Conservation (phyloP, 2,329 filamentous ascomycete genomes). For the Polytolypa hystricis region DNA sequence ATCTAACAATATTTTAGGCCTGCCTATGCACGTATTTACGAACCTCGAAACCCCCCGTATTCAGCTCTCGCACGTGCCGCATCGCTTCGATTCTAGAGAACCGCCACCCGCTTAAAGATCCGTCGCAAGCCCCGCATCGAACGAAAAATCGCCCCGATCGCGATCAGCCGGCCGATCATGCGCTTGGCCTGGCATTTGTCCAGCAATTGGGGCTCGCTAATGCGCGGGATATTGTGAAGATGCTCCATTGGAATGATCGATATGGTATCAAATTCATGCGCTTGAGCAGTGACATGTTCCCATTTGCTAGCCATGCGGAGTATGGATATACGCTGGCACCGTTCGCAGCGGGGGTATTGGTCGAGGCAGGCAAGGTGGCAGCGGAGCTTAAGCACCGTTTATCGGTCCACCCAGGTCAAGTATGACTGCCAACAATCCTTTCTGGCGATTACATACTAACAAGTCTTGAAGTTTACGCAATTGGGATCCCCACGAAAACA, state of each 20-base stretch:
- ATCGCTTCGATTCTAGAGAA: conserved; percentile 86
- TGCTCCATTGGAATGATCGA: conserved; percentile 83
- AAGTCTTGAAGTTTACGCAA: conserved; percentile 59
- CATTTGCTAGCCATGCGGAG: conserved; percentile 79
- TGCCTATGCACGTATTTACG: conserved; percentile 90
- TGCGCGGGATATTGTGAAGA: conserved; percentile 69
- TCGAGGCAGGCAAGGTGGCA: conserved; percentile 64
- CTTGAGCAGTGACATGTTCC: conserved; percentile 92
- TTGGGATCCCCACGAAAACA: conserved; percentile 69
- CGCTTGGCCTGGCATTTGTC: conserved; percentile 63
- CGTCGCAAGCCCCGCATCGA: conserved; percentile 63
- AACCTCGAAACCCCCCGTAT: conserved; percentile 68
- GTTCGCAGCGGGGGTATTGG: conserved; percentile 69
- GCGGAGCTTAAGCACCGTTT: conserved; percentile 71
- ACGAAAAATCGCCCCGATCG: conserved; percentile 81
- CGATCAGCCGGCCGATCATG: conserved; percentile 52
- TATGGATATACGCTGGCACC: conserved; percentile 77
- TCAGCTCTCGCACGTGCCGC: conserved; percentile 81
- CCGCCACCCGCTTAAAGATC: conserved; percentile 66
- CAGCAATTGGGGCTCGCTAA: conserved; percentile 70
- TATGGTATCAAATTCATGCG: conserved; percentile 90
- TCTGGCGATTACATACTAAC: not conserved
- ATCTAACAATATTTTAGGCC: conserved; percentile 40
- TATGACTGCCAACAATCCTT: conserved; percentile 17
- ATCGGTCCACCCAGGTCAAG: conserved; percentile 79